These are phyloP conservation scores for Fraxinus velutina DNA, from an alignment of 305 asterid genomes.

Conservation along the genomic window DNA sequence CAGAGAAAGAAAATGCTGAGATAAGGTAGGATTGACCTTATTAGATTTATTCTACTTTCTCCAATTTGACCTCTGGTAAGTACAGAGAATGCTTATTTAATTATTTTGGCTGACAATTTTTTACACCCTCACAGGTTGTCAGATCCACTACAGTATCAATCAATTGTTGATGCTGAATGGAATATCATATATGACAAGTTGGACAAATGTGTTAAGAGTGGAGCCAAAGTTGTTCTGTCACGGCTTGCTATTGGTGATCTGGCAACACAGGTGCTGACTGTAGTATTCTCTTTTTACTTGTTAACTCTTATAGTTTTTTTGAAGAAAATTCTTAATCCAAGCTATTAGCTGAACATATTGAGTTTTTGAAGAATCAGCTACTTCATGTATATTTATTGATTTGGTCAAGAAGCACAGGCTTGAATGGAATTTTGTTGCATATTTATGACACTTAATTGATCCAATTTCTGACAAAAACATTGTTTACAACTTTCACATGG, in stretches of 20 bases:
- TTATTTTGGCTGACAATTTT: background rate
- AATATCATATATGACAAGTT: slow-evolving; percentile 94
- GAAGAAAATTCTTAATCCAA: background rate
- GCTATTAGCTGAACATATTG: background rate
- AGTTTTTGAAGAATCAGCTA: background rate
- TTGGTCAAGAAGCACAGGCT: background rate
- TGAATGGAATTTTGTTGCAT: background rate
- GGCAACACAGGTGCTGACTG: slow-evolving; percentile 74
- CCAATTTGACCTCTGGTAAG: slow-evolving; percentile 10
- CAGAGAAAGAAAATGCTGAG: slow-evolving; percentile 99
- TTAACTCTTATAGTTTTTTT: background rate
- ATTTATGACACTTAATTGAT: background rate
- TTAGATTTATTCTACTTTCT: slow-evolving; percentile 8
- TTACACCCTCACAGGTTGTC: slow-evolving; percentile 31
- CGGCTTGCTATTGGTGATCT: slow-evolving; percentile 98
- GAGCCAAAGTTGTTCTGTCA: slow-evolving; percentile 89
- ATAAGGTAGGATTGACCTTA: slow-evolving; percentile 54
- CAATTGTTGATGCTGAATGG: slow-evolving; percentile 99
- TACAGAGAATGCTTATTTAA: slow-evolving; percentile 21
- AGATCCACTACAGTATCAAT: slow-evolving; percentile 74
- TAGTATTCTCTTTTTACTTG: background rate
- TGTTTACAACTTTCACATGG: background rate
- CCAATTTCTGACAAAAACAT: background rate
- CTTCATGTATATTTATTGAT: background rate
- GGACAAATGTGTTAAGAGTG: slow-evolving; percentile 95